Evolutionary conservation across 202 grass and related monocot genomes (phyloP).

Genomic region (Zizania palustris): DNA sequence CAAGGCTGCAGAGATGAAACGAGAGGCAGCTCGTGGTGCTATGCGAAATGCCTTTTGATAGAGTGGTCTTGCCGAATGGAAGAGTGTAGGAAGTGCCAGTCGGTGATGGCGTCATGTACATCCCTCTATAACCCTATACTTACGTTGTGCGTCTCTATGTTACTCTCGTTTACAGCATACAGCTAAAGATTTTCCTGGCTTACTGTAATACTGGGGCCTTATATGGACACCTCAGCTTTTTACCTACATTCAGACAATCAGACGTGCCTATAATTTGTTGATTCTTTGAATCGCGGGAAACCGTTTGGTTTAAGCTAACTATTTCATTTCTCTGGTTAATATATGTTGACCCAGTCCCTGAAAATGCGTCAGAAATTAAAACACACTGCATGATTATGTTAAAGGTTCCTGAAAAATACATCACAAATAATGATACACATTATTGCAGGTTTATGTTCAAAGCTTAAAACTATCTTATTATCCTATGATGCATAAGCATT

Average conservation of each 20-base stretch:
- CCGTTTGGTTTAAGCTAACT: background rate
- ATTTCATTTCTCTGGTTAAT: background rate
- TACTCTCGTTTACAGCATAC: conserved; percentile 14
- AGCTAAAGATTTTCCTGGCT: conserved; percentile 25
- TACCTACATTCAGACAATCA: conserved; percentile 31
- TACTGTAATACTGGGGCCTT: conserved; percentile 36
- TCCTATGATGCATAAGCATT: background rate
- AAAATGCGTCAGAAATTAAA: background rate
- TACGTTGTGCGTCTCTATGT: conserved; percentile 28
- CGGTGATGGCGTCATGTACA: conserved; percentile 42
- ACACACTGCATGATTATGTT: background rate
- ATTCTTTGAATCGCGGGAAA: conserved; percentile 13
- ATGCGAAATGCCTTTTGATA: conserved; percentile 73
- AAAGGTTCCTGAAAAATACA: background rate
- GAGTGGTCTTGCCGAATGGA: conserved; percentile 37
- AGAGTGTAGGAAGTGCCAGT: conserved; percentile 43
- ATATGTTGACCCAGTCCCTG: background rate
- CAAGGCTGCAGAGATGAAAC: conserved; percentile 73
- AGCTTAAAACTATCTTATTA: conserved; percentile 28
- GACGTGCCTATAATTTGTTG: conserved; percentile 35
- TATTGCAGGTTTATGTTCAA: background rate
- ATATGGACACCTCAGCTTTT: background rate
- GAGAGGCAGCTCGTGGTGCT: conserved; percentile 66
- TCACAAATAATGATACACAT: background rate
- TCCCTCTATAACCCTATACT: conserved; percentile 19